Evolutionary conservation across 2,329 filamentous ascomycete genomes (phyloP).

Genomic region (Fusarium xyrophilum): DNA sequence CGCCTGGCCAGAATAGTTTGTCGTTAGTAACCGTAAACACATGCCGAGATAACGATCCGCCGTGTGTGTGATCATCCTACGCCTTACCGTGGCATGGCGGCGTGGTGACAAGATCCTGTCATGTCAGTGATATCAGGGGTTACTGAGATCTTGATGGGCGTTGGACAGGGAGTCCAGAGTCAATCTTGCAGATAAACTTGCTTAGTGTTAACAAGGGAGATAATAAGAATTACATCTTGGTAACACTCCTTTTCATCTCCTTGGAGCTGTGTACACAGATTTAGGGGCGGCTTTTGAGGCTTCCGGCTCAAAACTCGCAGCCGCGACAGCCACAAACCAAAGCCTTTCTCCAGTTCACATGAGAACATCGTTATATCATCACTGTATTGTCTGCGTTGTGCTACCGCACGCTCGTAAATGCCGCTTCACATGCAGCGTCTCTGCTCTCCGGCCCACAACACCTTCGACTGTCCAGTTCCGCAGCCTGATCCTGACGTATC

Average conservation of each 20-base stretch:
- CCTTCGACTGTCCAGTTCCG: neutral
- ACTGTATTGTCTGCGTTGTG: neutral
- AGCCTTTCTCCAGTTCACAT: neutral
- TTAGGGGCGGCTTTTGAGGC: neutral
- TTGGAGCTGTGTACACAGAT: neutral
- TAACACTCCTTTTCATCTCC: neutral
- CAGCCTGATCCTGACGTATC: neutral
- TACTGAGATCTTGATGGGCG: neutral
- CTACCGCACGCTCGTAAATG: neutral
- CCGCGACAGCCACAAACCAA: neutral
- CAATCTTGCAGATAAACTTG: neutral
- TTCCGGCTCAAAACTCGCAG: neutral
- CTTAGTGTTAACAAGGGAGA: too few species aligned
- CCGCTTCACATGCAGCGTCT: neutral
- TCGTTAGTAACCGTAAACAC: neutral
- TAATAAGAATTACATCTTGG: neutral
- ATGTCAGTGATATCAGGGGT: neutral
- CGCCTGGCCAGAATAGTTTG: neutral
- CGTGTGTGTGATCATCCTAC: neutral
- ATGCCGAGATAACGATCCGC: conserved; percentile 3
- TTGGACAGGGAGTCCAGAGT: neutral
- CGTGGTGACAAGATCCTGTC: conserved; percentile 3
- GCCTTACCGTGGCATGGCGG: neutral
- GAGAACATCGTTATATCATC: neutral
- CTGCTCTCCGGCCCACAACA: neutral